Evolutionary conservation across 2,329 filamentous ascomycete genomes (phyloP).

Genomic region (Fusarium virguliforme): DNA sequence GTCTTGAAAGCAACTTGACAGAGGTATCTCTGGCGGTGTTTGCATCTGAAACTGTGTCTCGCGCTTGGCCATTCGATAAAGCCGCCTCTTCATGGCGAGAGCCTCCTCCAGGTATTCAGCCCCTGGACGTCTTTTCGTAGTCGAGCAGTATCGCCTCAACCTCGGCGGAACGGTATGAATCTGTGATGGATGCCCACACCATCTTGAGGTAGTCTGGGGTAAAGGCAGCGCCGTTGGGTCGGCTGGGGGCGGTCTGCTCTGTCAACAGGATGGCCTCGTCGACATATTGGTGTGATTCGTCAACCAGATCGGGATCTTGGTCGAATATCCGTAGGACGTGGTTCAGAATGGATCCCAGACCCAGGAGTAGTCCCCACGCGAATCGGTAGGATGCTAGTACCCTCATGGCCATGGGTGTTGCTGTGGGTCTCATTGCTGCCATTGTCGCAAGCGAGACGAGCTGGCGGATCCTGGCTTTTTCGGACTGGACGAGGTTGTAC

Average conservation of each 20-base stretch:
- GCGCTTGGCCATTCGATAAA: slow-evolving; percentile 30
- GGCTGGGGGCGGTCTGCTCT: slow-evolving; percentile 24
- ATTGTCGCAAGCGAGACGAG: slow-evolving; percentile 15
- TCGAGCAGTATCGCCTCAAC: slow-evolving; percentile 33
- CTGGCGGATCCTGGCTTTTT: slow-evolving; percentile 31
- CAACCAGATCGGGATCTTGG: not conserved
- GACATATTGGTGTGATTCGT: slow-evolving; percentile 20
- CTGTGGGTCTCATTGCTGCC: slow-evolving; percentile 13
- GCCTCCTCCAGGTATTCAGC: slow-evolving; percentile 40
- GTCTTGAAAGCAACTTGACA: not conserved
- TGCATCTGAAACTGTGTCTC: not conserved
- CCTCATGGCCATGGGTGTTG: slow-evolving; percentile 7
- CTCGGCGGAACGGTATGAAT: slow-evolving; percentile 27
- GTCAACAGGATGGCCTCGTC: slow-evolving; percentile 38
- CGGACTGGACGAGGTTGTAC: slow-evolving; percentile 34
- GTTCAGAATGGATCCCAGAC: slow-evolving; percentile 32
- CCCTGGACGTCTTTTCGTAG: slow-evolving; percentile 39
- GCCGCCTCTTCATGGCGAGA: slow-evolving; percentile 15
- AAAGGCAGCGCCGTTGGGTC: slow-evolving; percentile 41
- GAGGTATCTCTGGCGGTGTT: not conserved
- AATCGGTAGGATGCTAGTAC: slow-evolving; percentile 23
- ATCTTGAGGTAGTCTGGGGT: slow-evolving; percentile 37
- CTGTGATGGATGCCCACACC: slow-evolving; percentile 35
- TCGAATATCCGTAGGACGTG: slow-evolving; percentile 33
- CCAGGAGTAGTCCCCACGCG: slow-evolving; percentile 35